Evolutionary conservation across 805 yeast species (phyloP).

Genomic region (Candida hispaniensis): DNA sequence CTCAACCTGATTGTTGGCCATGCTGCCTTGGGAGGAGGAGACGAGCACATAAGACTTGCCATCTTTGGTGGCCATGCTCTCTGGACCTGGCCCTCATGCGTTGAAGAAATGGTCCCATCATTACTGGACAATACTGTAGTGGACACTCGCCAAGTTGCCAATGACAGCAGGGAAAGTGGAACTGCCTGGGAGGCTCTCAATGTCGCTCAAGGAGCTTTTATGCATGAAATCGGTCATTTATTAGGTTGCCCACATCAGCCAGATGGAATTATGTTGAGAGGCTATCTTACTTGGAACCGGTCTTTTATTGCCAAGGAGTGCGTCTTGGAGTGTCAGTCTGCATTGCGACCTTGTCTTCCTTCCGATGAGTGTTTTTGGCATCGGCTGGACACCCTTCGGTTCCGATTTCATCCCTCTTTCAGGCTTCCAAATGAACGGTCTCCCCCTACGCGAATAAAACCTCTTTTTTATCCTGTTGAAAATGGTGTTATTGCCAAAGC

Average conservation of each 20-base stretch:
- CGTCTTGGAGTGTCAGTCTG: constrained; percentile 16
- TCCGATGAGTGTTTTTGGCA: constrained; percentile 81
- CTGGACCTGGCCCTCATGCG: constrained; percentile 82
- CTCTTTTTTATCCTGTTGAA: constrained; percentile 39
- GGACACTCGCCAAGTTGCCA: constrained; percentile 65
- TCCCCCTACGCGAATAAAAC: constrained; percentile 31
- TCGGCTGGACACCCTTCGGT: constrained; percentile 65
- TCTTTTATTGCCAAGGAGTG: constrained; percentile 65
- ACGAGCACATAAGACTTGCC: constrained; percentile 58
- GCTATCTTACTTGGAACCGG: constrained; percentile 69
- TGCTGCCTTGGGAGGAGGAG: constrained; percentile 92
- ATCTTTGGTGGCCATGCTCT: constrained; percentile 91
- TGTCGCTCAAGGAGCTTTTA: constrained; percentile 81
- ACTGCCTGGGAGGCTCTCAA: constrained; percentile 84
- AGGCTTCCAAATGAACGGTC: constrained; percentile 50
- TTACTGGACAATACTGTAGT: constrained; percentile 65
- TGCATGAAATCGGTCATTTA: constrained; percentile 91
- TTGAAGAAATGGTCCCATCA: constrained; percentile 56
- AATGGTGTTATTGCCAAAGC: constrained; percentile 41
- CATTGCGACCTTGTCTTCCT: constrained; percentile 30
- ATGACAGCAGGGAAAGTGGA: constrained; percentile 76
- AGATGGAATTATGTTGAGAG: constrained; percentile 82
- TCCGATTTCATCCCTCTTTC: constrained; percentile 72
- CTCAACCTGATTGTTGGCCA: constrained; percentile 60
- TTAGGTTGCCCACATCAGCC: constrained; percentile 90